Evolutionary conservation across 169 alveolate species (phyloP).

Genomic region (Plasmodium yoelii): DNA sequence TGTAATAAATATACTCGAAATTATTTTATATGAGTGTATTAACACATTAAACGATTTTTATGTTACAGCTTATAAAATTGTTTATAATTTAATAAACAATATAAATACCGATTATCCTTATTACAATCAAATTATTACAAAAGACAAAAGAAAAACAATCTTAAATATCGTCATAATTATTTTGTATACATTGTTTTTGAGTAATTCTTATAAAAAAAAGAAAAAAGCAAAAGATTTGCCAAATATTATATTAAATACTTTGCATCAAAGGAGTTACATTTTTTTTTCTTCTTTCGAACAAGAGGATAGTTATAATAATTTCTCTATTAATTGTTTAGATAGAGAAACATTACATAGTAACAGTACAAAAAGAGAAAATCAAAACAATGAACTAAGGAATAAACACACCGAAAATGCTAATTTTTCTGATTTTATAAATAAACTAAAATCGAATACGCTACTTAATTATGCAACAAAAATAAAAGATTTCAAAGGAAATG

Average conservation of each 20-base stretch:
- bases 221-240: neutral
- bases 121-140: constrained; percentile 17
- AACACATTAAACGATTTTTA: constrained; percentile 48
- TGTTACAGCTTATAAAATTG: constrained; percentile 48
- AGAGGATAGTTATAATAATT: neutral
- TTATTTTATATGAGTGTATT: constrained; percentile 56
- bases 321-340: neutral
- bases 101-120: neutral
- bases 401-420: neutral
- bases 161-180: constrained; percentile 37
- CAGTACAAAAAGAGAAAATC: neutral
- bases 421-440: constrained; percentile 3
- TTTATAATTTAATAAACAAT: constrained; percentile 19
- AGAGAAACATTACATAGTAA: neutral
- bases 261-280: neutral
- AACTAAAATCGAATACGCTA: neutral
- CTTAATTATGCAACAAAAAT: constrained; percentile 14
- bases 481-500: neutral
- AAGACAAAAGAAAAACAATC: constrained; percentile 5
- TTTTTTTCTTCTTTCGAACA: neutral
- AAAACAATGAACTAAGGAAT: neutral
- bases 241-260: neutral
- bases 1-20: constrained; percentile 56
- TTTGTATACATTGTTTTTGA: constrained; percentile 40
- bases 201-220: constrained; percentile 26